phyloP scores from a whole-genome alignment of 805 yeast genomes.

The Candida hispaniensis region DNA sequence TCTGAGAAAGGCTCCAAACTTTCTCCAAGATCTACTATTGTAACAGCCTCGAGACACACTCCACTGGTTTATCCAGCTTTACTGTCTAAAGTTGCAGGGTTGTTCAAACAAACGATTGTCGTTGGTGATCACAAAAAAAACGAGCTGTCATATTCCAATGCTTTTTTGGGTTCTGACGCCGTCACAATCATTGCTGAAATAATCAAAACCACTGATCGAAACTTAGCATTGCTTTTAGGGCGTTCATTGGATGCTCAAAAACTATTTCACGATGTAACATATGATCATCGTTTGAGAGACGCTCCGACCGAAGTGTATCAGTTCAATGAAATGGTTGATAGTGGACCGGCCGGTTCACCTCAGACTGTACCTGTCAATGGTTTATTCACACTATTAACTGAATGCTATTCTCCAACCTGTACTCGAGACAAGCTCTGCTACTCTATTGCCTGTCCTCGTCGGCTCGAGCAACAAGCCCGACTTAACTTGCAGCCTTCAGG shows the following conservation, averaged over 20 bases:
- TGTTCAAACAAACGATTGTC: constrained; percentile 58
- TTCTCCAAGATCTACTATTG: constrained; percentile 33
- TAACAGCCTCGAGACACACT: constrained; percentile 38
- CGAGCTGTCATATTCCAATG: constrained; percentile 82
- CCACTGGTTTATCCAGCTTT: constrained; percentile 86
- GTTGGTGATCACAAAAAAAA: constrained; percentile 76
- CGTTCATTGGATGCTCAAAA: constrained; percentile 90
- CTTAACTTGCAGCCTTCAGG: constrained; percentile 77
- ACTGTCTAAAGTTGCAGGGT: constrained; percentile 71
- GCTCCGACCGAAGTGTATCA: constrained; percentile 80
- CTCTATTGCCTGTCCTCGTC: constrained; percentile 91
- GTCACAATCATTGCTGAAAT: constrained; percentile 82
- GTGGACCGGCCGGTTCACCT: constrained; percentile 6
- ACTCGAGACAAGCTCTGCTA: constrained; percentile 80
- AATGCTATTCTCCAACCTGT: constrained; percentile 96
- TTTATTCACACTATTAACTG: constrained; percentile 83
- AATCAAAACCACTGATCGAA: constrained; percentile 82
- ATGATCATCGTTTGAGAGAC: constrained; percentile 86
- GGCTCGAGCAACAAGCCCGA: constrained; percentile 91
- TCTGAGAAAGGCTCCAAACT: constrained; percentile 12
- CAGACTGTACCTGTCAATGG: constrained; percentile 51
- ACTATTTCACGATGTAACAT: constrained; percentile 89
- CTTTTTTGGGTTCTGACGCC: constrained; percentile 90
- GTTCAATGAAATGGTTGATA: constrained; percentile 33
- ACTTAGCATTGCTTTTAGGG: constrained; percentile 78